Base-by-base conservation (phyloP, 352 stramenopile genomes). In the Blastocystis sp. region DNA sequence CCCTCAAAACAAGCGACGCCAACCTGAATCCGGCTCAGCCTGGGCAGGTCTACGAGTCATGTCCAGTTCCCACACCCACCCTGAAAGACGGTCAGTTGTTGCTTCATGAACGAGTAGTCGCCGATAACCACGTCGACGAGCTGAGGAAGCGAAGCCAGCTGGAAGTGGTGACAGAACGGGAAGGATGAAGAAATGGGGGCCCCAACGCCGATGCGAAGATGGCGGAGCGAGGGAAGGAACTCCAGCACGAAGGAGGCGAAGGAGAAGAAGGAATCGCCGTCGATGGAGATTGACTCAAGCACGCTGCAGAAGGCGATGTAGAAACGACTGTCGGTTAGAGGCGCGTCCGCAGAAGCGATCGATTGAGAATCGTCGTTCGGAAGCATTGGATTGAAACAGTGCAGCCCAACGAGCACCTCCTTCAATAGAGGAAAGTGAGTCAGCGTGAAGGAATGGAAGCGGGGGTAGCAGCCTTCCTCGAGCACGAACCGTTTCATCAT, bases 31-130 rank as follows among this genome's bases (percentile, higher is more conserved):
- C 66, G 66, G 9, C 55, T 41, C 21, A 77, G 33, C 33, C 1
- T 21, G 19, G 66, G 66, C 21, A 77, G 33, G 55, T 77, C 66
- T 77, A 55, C 45, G 63, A 16, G 2, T 77, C 1, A 77, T 77
- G 24, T 29, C 3, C 2, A 45, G 3, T 24, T 2, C 3, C 29
- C 66, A 77, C 21, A 2, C 26, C 26, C 50, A 77, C 66, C 33
- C 29, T 21, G n/a, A 77, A 77, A 55, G 0, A 55, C 45, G 16
- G 16, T 16, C 9, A 16, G 16, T 16, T 55, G 45, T 55, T 6
- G 6, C 45, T 55, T 55, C 45, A 19, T 6, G 45, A 55, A 55
- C 6, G 6, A 55, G 45, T 16, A 19, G 45, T 16, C 16, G 9
- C 45, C 45, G 45, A 55, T 55, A 16, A 6, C 9, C 45, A 55